Evolutionary conservation across 2,329 filamentous ascomycete species (phyloP), one percentile per base, ranked within the genome.

Genomic region (Graphilbum sp.): DNA sequence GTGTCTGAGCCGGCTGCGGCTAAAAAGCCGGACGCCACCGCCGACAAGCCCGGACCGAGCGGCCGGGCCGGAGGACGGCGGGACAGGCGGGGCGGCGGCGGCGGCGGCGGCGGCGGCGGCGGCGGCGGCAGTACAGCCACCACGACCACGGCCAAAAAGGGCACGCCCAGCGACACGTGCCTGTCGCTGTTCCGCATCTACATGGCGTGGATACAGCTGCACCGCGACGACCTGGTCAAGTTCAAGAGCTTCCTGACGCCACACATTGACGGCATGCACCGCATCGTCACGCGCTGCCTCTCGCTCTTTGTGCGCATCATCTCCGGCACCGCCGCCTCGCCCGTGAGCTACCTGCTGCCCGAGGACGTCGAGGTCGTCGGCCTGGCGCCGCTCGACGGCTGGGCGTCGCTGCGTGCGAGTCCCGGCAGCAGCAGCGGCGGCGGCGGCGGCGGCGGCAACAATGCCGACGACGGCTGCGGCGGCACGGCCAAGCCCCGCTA

Each of bases 101-200:
- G n/a, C n/a, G n/a, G n/a, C n/a, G n/a, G n/a, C n/a, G n/a, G n/a
- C n/a, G n/a, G n/a, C n/a, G n/a, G n/a, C n/a, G n/a, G n/a, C n/a
- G n/a, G n/a, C n/a, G n/a, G n/a, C n/a, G n/a, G n/a, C n/a, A n/a
- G n/a, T n/a, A n/a, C n/a, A n/a, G n/a, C n/a, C n/a, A 24, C 11
- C 21, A 5, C 11, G 21, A 5, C 21, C 21, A 24, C 5, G 21
- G 21, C 21, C 21, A 24, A 24, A 24, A 34, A n/a, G 16, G 19
- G 15, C 32, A 35, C 30, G 19, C n/a, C 27, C n/a, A 24, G 17
- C 24, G 57, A 57, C 41, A 60, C 54, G n/a, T 52, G 66, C n/a
- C 50, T 74, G 5, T 64, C 66, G 1, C 55, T 70, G 13, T 50
- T 71, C 37, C 65, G 69, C n/a, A 50, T 70, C 19, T 72, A 66